A percentile compares a stretch with the other conserved stretches of the same genome.
Evolutionary conservation across 2,329 filamentous ascomycete species (phyloP).

Genomic region (Sporothrix variecibatus): DNA sequence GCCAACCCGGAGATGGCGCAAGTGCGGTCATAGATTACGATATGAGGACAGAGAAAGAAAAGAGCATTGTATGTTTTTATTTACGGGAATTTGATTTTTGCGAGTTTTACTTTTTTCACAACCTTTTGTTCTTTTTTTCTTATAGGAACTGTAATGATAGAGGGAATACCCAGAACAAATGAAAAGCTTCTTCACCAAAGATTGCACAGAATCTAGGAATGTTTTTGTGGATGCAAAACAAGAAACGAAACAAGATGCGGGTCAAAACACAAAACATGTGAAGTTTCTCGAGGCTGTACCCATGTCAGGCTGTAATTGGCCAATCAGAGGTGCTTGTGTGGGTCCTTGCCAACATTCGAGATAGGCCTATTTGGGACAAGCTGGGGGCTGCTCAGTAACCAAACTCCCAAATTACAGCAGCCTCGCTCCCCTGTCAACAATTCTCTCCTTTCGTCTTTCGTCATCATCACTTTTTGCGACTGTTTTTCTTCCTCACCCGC

Average conservation of each 20-base stretch:
- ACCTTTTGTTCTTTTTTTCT: neutral
- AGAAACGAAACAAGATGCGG: constrained; percentile 3
- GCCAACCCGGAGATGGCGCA: constrained; percentile 21
- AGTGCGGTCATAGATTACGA: neutral
- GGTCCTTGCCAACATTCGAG: neutral
- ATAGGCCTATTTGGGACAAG: neutral
- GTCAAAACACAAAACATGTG: constrained; percentile 5
- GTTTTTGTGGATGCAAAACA: neutral
- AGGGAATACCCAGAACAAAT: neutral
- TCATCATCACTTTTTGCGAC: neutral
- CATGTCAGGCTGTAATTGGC: neutral
- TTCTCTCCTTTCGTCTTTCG: constrained; percentile 1
- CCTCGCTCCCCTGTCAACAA: constrained; percentile 20
- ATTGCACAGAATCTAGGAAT: neutral
- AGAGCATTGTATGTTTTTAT: constrained; percentile 10
- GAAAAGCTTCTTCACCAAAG: neutral
- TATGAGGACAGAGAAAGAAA: neutral
- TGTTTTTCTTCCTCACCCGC: neutral
- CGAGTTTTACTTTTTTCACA: neutral
- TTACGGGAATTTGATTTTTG: neutral
- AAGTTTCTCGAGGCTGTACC: neutral
- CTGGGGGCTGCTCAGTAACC: neutral
- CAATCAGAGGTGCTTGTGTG: constrained; percentile 19
- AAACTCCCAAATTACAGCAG: constrained; percentile 2
- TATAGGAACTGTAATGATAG: constrained; percentile 18